Evolutionary conservation across 2,329 filamentous ascomycete species (phyloP).

Genomic region (Fusarium heterosporum): DNA sequence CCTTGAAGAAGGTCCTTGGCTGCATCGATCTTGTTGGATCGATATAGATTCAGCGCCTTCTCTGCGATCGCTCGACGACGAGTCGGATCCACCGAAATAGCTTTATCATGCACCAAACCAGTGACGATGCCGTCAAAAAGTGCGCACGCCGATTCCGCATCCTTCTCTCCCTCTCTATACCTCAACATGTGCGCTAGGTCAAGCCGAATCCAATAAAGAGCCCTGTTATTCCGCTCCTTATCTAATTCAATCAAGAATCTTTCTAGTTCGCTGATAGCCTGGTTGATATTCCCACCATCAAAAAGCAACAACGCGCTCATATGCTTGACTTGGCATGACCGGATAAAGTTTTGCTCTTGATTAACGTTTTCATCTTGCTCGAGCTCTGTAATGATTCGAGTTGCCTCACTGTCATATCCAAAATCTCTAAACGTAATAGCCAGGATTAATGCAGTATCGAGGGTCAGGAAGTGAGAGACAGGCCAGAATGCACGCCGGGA

Average conservation of each 20-base stretch:
- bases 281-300: not conserved
- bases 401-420: not conserved
- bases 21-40: not conserved
- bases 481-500: not conserved
- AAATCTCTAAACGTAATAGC: not conserved
- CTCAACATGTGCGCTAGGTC: not conserved
- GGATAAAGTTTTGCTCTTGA: not conserved
- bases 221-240: not conserved
- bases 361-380: not conserved
- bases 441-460: not conserved
- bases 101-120: not conserved
- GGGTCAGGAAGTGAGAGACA: not conserved
- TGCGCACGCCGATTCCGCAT: not conserved
- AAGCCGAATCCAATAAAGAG: not conserved
- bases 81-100: not conserved
- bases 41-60: not conserved
- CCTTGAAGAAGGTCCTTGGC: not conserved
- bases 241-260: not conserved
- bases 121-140: not conserved
- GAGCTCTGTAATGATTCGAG: not conserved
- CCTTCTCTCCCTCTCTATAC: not conserved
- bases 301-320: not conserved
- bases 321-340: not conserved
- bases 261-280: not conserved
- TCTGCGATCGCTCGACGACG: not conserved